These are phyloP conservation scores for Aspergillus pseudonomiae DNA, from an alignment of 2,329 filamentous ascomycete genomes.

Conservation along the genomic window DNA sequence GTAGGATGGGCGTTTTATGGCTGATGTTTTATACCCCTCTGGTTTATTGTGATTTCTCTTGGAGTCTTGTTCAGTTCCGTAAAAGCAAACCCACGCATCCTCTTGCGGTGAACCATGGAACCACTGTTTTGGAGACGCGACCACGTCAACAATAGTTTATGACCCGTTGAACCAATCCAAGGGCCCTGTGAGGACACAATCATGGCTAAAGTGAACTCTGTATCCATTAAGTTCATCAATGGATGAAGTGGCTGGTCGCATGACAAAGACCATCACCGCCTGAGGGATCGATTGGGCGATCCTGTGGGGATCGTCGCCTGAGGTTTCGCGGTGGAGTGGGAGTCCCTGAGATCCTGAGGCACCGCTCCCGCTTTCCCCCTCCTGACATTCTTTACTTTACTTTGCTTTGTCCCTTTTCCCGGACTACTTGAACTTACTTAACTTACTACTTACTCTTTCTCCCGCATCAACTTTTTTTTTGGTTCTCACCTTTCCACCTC, in stretches of 20 bases:
- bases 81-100: neutral
- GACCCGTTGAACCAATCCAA: neutral
- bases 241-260: neutral
- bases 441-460: conserved; percentile 25
- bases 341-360: neutral
- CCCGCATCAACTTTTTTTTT: neutral
- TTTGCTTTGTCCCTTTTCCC: conserved; percentile 10
- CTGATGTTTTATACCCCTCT: neutral
- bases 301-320: conserved; percentile 4
- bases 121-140: conserved; percentile 20
- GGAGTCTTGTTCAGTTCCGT: neutral
- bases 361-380: conserved; percentile 3
- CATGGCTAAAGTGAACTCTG: neutral
- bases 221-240: neutral
- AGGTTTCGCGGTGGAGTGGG: neutral
- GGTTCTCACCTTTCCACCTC: neutral
- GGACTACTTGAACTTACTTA: conserved; percentile 16
- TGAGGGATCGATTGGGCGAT: neutral
- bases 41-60: neutral
- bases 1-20: neutral
- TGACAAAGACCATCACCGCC: neutral
- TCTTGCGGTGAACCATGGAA: conserved; percentile 29
- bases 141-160: neutral
- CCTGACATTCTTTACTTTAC: neutral
- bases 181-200: neutral